Evolutionary conservation across 1,284 basidiomycete species (phyloP), one percentile per base, ranked within the genome.

Genomic region (Malassezia dermatis): DNA sequence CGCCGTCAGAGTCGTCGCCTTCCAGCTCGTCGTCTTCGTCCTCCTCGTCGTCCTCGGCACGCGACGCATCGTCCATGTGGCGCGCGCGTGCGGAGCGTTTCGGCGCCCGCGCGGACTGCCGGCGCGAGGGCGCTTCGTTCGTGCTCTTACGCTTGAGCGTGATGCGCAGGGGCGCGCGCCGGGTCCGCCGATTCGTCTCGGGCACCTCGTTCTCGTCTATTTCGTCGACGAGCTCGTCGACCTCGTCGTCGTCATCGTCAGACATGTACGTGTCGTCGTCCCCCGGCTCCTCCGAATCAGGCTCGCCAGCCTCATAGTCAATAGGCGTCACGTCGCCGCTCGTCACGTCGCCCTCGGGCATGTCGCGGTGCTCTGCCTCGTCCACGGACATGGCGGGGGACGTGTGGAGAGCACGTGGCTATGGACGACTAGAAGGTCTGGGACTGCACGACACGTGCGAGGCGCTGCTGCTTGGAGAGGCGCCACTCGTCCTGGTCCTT

Each of bases 401-500:
- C 27, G 23, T 37, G 32, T 12, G n/a, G 27, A 19, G 41, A 43
- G 23, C 27, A 43, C 41, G 41, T 43, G 41, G 27, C 23, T 15
- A 28, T 8, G 39, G 21, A 4, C 47, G 12, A 31, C 34, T 45
- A 56, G 26, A 67, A 67, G 8, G 60, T 65, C 48, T 67, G 63
- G 13, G 58, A 58, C 26, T 48, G 46, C 34, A 48, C n/a, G 32
- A 48, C 46, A 35, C 46, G 31, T 37, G 46, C 46, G 24, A 48
- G 24, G 34, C 46, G 46, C 21, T 59, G 61, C 17, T 62, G 59
- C 53, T 63, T 62, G 23, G 55, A 65, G 23, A 63, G 30, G 3
- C 63, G 35, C 65, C 65, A 67, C 40, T 63, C 65, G 28, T 67
- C 63, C 58, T 65, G 65, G 39, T 62, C 60, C 28, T 61, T 64